Evolutionary conservation across 495 filamentous ascomycete genomes (phyloP), one percentile per base, ranked within the genome.

Genomic region (Hypoxylon crocopeplum): DNA sequence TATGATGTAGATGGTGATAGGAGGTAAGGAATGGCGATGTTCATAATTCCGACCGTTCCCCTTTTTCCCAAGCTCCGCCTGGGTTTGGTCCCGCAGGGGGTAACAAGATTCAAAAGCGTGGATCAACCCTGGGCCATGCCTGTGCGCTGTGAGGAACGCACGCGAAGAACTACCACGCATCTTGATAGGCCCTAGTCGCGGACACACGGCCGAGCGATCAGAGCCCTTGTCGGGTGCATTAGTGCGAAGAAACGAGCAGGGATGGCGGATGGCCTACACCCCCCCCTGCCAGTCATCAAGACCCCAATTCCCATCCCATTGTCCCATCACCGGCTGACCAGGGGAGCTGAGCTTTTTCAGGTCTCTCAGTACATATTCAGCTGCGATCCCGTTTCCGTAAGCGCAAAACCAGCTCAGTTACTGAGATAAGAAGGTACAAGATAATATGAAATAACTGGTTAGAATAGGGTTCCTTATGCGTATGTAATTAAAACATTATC

Each of bases 151-250:
- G 48, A 57, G 41, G 32, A 57, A 56, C 27, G 54, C 60, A 64
- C 54, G 60, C 60, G 54, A 57, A 51, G 40, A 21, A 34, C 55
- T 50, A 11, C 55, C 39, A 56, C 52, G 59, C 52, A 62, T 62
- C 59, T 62, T 56, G 59, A 62, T 41, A 30, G 34, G 51, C 38
- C 47, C 59, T 27, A 41, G 54, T 64, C 55, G 53, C 52, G 53
- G 67, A 45, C 64, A 63, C 30, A 50, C 59, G 56, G 52, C 59
- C 67, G 56, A 64, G 49, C 57, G 64, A 68, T 65, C 59, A 65
- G 45, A 32, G 40, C 45, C 67, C 67, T 50, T 69, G 67, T 62
- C 42, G 39, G 17, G 56, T 63, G 63, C 58, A 67, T 55, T 60
- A 64, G 51, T 48, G 61, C 53, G n/a, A 62, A 63, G 60, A 56